Base-by-base conservation (phyloP, 495 filamentous ascomycete genomes). In the Hapsidospora chrysogenum region DNA sequence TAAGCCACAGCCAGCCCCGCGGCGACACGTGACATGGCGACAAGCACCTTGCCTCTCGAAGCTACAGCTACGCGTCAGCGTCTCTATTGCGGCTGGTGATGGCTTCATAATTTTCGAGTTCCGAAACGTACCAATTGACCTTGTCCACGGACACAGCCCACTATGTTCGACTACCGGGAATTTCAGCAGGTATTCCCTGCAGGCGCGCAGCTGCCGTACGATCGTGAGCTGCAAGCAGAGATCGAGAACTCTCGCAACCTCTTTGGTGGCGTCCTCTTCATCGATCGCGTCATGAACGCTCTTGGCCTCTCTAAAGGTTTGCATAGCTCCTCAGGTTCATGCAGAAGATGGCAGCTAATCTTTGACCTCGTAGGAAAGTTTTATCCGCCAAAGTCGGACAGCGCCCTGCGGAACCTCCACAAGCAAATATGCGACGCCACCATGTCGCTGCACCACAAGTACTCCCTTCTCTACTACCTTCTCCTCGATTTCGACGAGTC, bases 391-490 rank as follows among this genome's bases (percentile, higher is more conserved):
- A 71, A 66, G 43, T 65, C 66, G 22, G 74, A 74, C 41, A 52
- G 54, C 31, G 70, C 73, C 38, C 64, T 86, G 19, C 69, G 68
- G 45, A 64, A 63, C 21, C 66, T 86, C 1, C 68, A 84, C 50
- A 51, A 65, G 18, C 64, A 70, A 23, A 76, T 89, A 37, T 64
- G 72, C 39, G 54, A 60, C 9, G 61, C 56, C 29, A 61, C 58
- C 25, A 62, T 73, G 33, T 66, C 77, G 17, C 57, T 72, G 29
- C 75, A 80, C 53, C 72, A 82, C 49, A 82, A 85, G 52, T 71
- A 81, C 45, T 78, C 79, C 9, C 63, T 85, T 30, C 58, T 89
- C 36, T 86, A 77, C 57, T 89, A 89, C 56, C 57, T 89, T 37
- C 66, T 86, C 9, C 76, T 80, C 44, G 80, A 86, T 50, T 66